A percentile compares a stretch with the other conserved stretches of the same genome.
These are phyloP conservation scores for Jamesozyma gamospora DNA, from an alignment of 805 yeast species.

Conservation along the genomic window DNA sequence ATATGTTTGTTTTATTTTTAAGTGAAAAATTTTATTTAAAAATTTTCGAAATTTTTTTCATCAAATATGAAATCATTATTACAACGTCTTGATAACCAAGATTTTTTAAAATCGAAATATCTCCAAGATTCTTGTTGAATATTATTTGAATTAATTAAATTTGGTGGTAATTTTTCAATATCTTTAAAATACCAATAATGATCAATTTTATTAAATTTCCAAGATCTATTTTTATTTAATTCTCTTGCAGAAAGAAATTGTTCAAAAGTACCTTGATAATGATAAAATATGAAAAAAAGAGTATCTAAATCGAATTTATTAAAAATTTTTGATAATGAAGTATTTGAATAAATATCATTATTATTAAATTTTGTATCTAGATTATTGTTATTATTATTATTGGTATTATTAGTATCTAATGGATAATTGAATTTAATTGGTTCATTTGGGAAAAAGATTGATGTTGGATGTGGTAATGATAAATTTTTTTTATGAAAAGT, in stretches of 20 bases:
- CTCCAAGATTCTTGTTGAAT: constrained; percentile 51
- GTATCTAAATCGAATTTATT: constrained; percentile 77
- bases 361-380: neutral
- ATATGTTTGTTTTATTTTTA: neutral
- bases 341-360: constrained; percentile 25
- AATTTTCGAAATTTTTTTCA: constrained; percentile 43
- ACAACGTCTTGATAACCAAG: constrained; percentile 51
- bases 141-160: constrained; percentile 28
- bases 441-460: constrained; percentile 69
- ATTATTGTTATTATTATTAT: neutral
- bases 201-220: constrained; percentile 48
- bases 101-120: constrained; percentile 74
- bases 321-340: constrained; percentile 48
- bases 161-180: constrained; percentile 71
- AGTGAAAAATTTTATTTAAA: constrained; percentile 1
- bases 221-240: constrained; percentile 58
- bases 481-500: constrained; percentile 51
- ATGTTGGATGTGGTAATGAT: constrained; percentile 77
- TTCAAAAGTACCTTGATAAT: constrained; percentile 57
- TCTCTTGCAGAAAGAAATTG: constrained; percentile 77
- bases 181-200: constrained; percentile 46
- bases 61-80: constrained; percentile 24
- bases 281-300: constrained; percentile 84
- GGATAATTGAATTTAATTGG: constrained; percentile 28
- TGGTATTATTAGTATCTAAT: constrained; percentile 19